Base-by-base conservation (phyloP, 352 stramenopile genomes). In the Elongisporangium senticosum region DNA sequence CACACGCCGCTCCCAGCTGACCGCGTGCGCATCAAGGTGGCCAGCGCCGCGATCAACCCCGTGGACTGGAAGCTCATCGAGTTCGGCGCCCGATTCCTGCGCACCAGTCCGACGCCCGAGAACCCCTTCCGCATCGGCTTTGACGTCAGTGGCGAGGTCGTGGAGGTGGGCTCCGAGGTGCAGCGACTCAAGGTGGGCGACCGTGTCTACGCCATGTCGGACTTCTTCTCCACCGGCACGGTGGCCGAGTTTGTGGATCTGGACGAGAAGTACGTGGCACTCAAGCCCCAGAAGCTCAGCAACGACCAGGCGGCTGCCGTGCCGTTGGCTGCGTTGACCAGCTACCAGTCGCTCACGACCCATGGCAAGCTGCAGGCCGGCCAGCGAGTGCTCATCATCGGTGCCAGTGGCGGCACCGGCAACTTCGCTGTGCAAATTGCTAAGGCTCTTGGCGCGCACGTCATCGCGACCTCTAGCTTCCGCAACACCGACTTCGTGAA, bases 391-490 rank as follows among this genome's bases (percentile, higher is more conserved):
- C 55, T 90, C 7, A 67, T 90, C 24, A 68, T 86, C 54, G 75
- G 76, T 21, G 79, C 79, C 13, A 84, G 73, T 62, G 79, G 82
- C 39, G 72, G 76, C 52, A 86, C 79, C 39, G 83, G 83, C 15
- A 24, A 79, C 6, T 76, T 80, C 23, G 81, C 56, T 14, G 55
- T 86, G 20, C 82, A 91, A 52, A 68, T 93, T 49, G 76, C 79
- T 23, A 84, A 85, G 64, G 63, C 63, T 2, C n/a, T 73, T 4
- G 71, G 66, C 1, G 70, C 68, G 11, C 48, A 43, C 24, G 60
- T 72, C 2, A 56, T 82, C 22, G 60, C 62, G 5, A 81, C 73
- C 15, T 65, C 65, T 39, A 86, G 76, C 54, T 48, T 60, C 8
- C 65, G 67, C 55, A 85, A 87, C 53, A 63, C 58, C 10, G 73